Conservation (phyloP, 208 protist genomes). For the Trypanosoma theileri region DNA sequence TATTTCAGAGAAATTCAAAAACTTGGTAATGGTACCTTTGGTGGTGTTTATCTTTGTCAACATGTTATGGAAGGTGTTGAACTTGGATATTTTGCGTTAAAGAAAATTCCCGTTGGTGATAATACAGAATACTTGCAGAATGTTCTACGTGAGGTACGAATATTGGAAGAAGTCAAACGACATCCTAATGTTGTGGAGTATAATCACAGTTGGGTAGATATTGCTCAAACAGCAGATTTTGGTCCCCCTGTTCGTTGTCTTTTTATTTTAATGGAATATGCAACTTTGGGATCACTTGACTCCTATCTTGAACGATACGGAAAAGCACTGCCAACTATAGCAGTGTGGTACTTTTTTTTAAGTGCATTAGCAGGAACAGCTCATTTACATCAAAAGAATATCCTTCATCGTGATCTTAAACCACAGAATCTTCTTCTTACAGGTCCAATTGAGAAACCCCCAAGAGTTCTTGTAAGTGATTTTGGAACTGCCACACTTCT, state of each 20-base stretch:
- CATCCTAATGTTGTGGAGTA: slow-evolving; percentile 91
- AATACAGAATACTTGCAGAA: slow-evolving; percentile 74
- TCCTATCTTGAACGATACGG: slow-evolving; percentile 75
- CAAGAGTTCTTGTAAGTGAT: slow-evolving; percentile 85
- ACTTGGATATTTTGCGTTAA: slow-evolving; percentile 86
- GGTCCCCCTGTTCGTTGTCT: slow-evolving; percentile 86
- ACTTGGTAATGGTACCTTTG: slow-evolving; percentile 82
- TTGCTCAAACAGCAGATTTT: slow-evolving; percentile 83
- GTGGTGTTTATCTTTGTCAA: slow-evolving; percentile 85
- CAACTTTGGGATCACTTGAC: slow-evolving; percentile 80
- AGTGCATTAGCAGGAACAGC: slow-evolving; percentile 74
- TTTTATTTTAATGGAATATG: slow-evolving; percentile 93
- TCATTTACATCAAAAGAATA: slow-evolving; percentile 80
- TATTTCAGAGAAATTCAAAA: slow-evolving; percentile 87
- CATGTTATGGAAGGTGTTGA: slow-evolving; percentile 81
- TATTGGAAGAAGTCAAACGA: slow-evolving; percentile 78
- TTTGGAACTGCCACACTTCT: slow-evolving; percentile 84
- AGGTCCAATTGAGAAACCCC: slow-evolving; percentile 39
- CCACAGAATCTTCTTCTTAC: slow-evolving; percentile 88
- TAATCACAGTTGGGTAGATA: slow-evolving; percentile 89
- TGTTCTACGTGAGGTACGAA: slow-evolving; percentile 83
- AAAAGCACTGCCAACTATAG: slow-evolving; percentile 64
- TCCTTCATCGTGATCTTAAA: slow-evolving; percentile 89
- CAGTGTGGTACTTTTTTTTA: slow-evolving; percentile 91
- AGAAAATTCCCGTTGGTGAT: slow-evolving; percentile 90